A percentile compares a stretch with the other conserved stretches of the same genome.
These are phyloP conservation scores for Dipodascus geniculatus DNA, from an alignment of 805 yeast genomes.

Conservation along the genomic window DNA sequence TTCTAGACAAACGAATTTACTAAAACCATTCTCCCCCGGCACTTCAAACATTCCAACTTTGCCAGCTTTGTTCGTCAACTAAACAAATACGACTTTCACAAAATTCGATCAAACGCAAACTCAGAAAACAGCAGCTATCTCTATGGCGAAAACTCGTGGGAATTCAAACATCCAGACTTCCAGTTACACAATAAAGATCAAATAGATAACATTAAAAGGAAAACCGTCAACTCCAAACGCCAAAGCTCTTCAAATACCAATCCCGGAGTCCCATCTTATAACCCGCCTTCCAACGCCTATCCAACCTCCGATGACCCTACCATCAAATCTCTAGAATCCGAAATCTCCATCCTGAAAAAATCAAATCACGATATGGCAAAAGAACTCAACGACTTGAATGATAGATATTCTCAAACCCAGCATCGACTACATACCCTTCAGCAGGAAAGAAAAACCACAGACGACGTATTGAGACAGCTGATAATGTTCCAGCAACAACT, in stretches of 20 bases:
- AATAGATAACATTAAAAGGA: slow-evolving; percentile 77
- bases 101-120: slow-evolving; percentile 74
- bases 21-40: slow-evolving; percentile 75
- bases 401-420: not conserved
- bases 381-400: not conserved
- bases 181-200: slow-evolving; percentile 63
- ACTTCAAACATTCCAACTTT: slow-evolving; percentile 90
- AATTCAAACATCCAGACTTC: slow-evolving; percentile 86
- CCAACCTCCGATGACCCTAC: not conserved
- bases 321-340: not conserved
- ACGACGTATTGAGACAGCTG: not conserved
- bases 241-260: slow-evolving; percentile 4
- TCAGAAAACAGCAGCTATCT: slow-evolving; percentile 5
- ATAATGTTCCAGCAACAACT: not conserved
- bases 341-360: not conserved
- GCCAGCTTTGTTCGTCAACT: slow-evolving; percentile 91
- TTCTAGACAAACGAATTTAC: slow-evolving; percentile 69
- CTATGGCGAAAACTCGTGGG: slow-evolving; percentile 56
- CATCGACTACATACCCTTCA: not conserved
- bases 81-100: slow-evolving; percentile 95
- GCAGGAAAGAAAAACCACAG: not conserved
- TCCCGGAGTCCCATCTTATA: not conserved
- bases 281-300: not conserved
- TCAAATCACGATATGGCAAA: not conserved
- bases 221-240: slow-evolving; percentile 47